Conservation (phyloP, 805 yeast genomes). For the Jamesozyma spencerorum region DNA sequence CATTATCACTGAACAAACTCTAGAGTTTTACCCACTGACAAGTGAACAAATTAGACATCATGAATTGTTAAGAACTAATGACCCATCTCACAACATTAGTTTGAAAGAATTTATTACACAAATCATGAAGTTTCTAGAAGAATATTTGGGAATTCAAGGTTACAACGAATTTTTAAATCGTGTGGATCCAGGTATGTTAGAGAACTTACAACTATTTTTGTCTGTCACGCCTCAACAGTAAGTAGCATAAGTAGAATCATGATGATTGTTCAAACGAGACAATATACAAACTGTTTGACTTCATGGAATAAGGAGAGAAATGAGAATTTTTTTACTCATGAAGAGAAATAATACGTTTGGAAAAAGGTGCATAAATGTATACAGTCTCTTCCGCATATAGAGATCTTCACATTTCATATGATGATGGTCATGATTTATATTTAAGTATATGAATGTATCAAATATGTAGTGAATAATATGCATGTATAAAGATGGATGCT, state of each 20-base stretch:
- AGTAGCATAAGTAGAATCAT: too few species aligned
- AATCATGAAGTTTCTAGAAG: slow-evolving; percentile 22
- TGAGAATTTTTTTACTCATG: too few species aligned
- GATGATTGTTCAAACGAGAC: too few species aligned
- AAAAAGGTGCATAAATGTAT: too few species aligned
- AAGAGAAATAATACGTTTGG: too few species aligned
- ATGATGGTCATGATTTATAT: too few species aligned
- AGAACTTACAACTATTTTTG: slow-evolving; percentile 23
- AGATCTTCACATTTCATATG: too few species aligned
- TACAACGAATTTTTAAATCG: slow-evolving; percentile 18
- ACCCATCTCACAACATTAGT: slow-evolving; percentile 47
- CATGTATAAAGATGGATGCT: background rate
- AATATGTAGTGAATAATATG: background rate
- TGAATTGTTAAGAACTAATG: slow-evolving; percentile 31
- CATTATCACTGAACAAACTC: slow-evolving; percentile 28
- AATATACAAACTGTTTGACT: too few species aligned
- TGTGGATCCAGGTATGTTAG: slow-evolving; percentile 18
- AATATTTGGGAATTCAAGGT: slow-evolving; percentile 17
- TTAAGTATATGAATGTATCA: background rate
- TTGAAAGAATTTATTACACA: slow-evolving; percentile 37
- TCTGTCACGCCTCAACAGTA: slow-evolving; percentile 6
- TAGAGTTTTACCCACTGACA: slow-evolving; percentile 21
- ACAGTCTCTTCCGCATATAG: too few species aligned
- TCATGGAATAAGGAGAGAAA: too few species aligned
- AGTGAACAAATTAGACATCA: slow-evolving; percentile 39